Percentiles rank a stretch among this genome's conserved stretches.
These are phyloP conservation scores for Plasmodium inui DNA, from an alignment of 169 alveolate species.

Conservation along the genomic window DNA sequence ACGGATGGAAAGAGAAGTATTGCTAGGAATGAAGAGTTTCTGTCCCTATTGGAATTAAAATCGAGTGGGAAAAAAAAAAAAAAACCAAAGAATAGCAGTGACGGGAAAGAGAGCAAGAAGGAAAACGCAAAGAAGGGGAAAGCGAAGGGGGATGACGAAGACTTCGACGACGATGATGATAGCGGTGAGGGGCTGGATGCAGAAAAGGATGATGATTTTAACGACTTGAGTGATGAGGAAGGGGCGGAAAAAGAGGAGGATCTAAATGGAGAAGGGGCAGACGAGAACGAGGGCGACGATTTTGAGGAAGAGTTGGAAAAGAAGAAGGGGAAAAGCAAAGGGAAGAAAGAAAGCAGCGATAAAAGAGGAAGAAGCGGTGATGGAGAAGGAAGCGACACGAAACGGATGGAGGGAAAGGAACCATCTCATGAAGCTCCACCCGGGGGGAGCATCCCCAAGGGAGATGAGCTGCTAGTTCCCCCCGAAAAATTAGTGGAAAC, in stretches of 20 bases:
- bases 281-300: not conserved
- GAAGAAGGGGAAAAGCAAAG: not conserved
- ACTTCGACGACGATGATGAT: not conserved
- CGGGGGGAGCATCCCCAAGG: not conserved
- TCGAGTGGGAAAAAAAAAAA: conserved; percentile 30
- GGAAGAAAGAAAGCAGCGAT: not conserved
- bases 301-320: not conserved
- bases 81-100: not conserved
- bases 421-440: not conserved
- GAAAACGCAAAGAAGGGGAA: not conserved
- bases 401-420: not conserved
- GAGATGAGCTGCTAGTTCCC: not conserved
- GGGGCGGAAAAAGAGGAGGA: conserved; percentile 13
- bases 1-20: not conserved
- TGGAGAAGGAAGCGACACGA: not conserved
- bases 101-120: conserved; percentile 1
- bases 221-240: conserved; percentile 26
- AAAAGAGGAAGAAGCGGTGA: not conserved
- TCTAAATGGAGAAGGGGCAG: not conserved
- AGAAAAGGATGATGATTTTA: not conserved
- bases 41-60: conserved; percentile 32
- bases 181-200: not conserved
- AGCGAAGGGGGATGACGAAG: not conserved
- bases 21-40: conserved; percentile 32
- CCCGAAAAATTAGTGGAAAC: not conserved